These are phyloP conservation scores for Amaranthus palmeri DNA, from an alignment of 148 eudicot genomes.

Conservation along the genomic window DNA sequence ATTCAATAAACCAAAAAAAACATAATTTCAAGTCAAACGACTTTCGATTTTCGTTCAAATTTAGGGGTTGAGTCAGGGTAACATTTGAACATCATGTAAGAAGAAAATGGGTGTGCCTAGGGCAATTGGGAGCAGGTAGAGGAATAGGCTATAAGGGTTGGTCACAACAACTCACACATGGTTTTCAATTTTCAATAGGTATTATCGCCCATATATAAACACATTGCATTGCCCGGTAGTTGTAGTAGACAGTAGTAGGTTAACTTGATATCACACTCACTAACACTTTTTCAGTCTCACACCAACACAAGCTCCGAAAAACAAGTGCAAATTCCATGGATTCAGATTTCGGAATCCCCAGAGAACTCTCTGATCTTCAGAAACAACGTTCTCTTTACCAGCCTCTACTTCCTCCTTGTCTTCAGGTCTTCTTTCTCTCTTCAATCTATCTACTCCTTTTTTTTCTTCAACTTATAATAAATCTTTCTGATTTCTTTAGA, in stretches of 20 bases:
- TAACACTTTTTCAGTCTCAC: background rate
- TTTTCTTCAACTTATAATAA: background rate
- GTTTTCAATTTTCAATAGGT: background rate
- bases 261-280: background rate
- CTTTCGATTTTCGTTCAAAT: too few species aligned
- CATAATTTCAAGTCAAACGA: too few species aligned
- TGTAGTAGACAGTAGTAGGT: background rate
- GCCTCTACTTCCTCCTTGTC: constrained; percentile 92
- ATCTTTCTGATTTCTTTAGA: background rate
- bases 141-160: too few species aligned
- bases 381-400: constrained; percentile 73
- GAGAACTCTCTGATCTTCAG: constrained; percentile 84
- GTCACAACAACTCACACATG: too few species aligned
- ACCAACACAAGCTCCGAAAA: background rate
- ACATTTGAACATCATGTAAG: too few species aligned
- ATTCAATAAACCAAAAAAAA: too few species aligned
- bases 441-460: background rate
- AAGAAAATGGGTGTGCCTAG: too few species aligned
- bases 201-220: background rate
- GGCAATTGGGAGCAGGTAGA: too few species aligned
- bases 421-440: constrained; percentile 49
- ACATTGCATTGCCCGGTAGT: too few species aligned
- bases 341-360: constrained; percentile 71
- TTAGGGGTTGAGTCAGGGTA: too few species aligned
- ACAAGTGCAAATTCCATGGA: constrained; percentile 39